Evolutionary conservation across 169 alveolate genomes (phyloP).

Genomic region (Babesia bovis): DNA sequence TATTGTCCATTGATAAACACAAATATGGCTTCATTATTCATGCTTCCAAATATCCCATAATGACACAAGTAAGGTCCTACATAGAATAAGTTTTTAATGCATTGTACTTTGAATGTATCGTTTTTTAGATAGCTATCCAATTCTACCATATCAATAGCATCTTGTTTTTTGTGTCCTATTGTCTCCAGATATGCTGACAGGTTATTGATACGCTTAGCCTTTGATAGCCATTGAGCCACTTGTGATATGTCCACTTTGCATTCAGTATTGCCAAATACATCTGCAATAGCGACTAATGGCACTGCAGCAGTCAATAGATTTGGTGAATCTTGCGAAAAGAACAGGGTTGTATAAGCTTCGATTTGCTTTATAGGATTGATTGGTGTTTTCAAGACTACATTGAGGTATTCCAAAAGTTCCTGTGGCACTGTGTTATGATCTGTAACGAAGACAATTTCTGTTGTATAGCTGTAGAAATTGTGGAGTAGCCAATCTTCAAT

Average conservation of each 20-base stretch:
- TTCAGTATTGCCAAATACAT: not conserved
- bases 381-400: not conserved
- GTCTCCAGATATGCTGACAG: conserved; percentile 17
- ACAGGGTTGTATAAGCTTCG: conserved; percentile 27
- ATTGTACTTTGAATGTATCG: conserved; percentile 10
- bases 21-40: not conserved
- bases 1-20: conserved; percentile 1
- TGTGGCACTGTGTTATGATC: not conserved
- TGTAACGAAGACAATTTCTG: not conserved
- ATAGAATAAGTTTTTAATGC: conserved; percentile 14
- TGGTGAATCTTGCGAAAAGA: conserved; percentile 49
- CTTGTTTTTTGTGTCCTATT: not conserved
- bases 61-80: conserved; percentile 61
- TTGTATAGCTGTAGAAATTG: not conserved
- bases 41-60: conserved; percentile 15
- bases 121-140: conserved; percentile 9
- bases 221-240: conserved; percentile 38
- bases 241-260: conserved; percentile 1
- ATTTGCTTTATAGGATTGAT: not conserved
- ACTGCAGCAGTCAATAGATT: conserved; percentile 10
- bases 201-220: not conserved
- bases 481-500: not conserved
- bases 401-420: conserved; percentile 11
- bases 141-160: conserved; percentile 8
- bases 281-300: conserved; percentile 36